These are phyloP conservation scores for Pseudotsuga menziesii DNA, from an alignment of 75 land plant species.

Conservation along the genomic window DNA sequence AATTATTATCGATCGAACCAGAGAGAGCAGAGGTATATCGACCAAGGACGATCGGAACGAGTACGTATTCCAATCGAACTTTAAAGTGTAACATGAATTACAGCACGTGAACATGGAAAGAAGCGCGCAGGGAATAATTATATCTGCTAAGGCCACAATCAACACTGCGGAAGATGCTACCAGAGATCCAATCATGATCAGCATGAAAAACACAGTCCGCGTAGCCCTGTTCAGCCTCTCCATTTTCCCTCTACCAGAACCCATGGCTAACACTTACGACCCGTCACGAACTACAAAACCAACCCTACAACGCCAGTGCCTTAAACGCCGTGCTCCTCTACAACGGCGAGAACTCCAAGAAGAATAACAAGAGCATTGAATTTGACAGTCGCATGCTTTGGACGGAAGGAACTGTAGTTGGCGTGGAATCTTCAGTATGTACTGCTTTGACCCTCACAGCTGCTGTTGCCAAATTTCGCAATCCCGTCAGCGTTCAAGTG, in stretches of 20 bases:
- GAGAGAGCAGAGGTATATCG: slow-evolving; percentile 38
- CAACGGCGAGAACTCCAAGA: too few species aligned
- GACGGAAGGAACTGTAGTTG: too few species aligned
- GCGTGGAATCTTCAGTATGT: too few species aligned
- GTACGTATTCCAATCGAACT: slow-evolving; percentile 24
- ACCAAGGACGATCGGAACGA: slow-evolving; percentile 30
- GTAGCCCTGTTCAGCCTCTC: slow-evolving; percentile 26
- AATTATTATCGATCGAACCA: slow-evolving; percentile 27
- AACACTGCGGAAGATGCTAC: slow-evolving; percentile 33
- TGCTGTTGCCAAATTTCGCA: too few species aligned
- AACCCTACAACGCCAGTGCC: too few species aligned
- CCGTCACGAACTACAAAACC: too few species aligned
- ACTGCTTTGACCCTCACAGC: too few species aligned
- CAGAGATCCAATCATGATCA: slow-evolving; percentile 35
- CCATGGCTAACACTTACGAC: slow-evolving; percentile 9
- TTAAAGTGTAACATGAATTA: slow-evolving; percentile 21
- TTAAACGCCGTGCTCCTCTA: too few species aligned
- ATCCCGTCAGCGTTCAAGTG: too few species aligned
- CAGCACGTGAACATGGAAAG: slow-evolving; percentile 37
- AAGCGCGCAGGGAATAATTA: slow-evolving; percentile 18
- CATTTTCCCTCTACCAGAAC: slow-evolving; percentile 27
- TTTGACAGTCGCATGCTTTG: too few species aligned
- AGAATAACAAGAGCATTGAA: too few species aligned
- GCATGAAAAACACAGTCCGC: slow-evolving; percentile 32
- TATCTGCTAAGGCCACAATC: slow-evolving; percentile 31